Conservation (phyloP, 2,329 filamentous ascomycete genomes). For the Cadophora sp. region DNA sequence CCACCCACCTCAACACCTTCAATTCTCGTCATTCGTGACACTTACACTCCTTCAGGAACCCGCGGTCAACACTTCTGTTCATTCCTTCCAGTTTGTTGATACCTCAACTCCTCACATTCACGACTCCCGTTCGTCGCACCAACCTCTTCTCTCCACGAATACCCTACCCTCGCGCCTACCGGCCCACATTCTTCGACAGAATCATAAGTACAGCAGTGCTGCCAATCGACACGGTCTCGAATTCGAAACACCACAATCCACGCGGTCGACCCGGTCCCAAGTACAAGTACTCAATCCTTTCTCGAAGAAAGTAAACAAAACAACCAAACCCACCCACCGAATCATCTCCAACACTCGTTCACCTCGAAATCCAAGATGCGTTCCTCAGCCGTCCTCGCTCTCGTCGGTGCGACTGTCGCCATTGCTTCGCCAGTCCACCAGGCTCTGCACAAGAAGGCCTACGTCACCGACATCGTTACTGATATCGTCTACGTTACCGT, state of each 20-base stretch:
- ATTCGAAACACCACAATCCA: conserved; percentile 17
- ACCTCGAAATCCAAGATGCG: conserved; percentile 48
- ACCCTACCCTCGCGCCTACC: background rate
- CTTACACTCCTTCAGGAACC: conserved; percentile 37
- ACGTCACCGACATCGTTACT: conserved; percentile 42
- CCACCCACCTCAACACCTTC: conserved; percentile 19
- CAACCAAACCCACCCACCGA: background rate
- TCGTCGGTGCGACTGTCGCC: conserved; percentile 46
- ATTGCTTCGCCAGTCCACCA: conserved; percentile 45
- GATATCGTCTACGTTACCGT: conserved; percentile 48
- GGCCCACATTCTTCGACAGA: conserved; percentile 38
- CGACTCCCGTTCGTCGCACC: conserved; percentile 13
- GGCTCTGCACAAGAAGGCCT: conserved; percentile 44
- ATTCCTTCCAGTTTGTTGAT: conserved; percentile 31
- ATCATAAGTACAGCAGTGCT: conserved; percentile 44
- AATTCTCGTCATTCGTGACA: conserved; percentile 36
- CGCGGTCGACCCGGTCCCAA: conserved; percentile 29
- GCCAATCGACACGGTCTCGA: conserved; percentile 34
- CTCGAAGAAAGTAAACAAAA: conserved; percentile 38
- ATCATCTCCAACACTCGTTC: conserved; percentile 11
- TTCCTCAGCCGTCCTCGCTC: conserved; percentile 48
- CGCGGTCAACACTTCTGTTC: conserved; percentile 23
- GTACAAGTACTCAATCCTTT: conserved; percentile 30
- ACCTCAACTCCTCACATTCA: conserved; percentile 21
- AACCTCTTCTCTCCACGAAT: background rate